Conservation (phyloP, 2,329 filamentous ascomycete species). For the Pezicula radicicola region DNA sequence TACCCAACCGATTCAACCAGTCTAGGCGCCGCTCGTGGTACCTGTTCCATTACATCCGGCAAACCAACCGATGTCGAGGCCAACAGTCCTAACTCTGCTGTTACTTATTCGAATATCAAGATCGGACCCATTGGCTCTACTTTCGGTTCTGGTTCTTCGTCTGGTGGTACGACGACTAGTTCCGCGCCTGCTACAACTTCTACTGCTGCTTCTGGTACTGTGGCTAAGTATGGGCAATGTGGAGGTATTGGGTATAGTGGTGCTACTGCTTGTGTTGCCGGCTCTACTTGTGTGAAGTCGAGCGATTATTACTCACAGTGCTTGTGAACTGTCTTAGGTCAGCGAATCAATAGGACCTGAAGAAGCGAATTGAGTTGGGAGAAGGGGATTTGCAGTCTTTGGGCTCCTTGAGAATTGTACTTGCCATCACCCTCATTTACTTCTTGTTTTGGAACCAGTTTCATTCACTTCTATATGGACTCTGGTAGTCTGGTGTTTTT, state of each 20-base stretch:
- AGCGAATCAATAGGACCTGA: too few relatives aligned
- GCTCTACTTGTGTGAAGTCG: slow-evolving; percentile 9
- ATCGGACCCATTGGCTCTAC: slow-evolving; percentile 28
- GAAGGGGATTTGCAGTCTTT: too few relatives aligned
- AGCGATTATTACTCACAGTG: slow-evolving; percentile 7
- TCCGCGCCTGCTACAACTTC: neutral
- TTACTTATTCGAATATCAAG: slow-evolving; percentile 33
- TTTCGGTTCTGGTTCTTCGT: slow-evolving; percentile 8
- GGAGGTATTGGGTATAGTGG: slow-evolving; percentile 14
- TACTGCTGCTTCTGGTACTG: neutral
- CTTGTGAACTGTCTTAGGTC: neutral
- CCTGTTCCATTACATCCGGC: slow-evolving; percentile 50
- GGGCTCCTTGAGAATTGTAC: too few relatives aligned
- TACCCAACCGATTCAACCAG: slow-evolving; percentile 49
- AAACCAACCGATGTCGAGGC: slow-evolving; percentile 47
- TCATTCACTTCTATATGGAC: too few relatives aligned
- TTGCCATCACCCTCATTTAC: too few relatives aligned
- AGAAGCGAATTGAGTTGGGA: too few relatives aligned
- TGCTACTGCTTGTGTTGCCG: slow-evolving; percentile 7
- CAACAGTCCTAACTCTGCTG: slow-evolving; percentile 39
- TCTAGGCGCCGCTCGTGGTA: slow-evolving; percentile 51
- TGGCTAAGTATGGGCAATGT: slow-evolving; percentile 14
- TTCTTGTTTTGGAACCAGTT: too few relatives aligned
- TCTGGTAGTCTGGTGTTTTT: too few relatives aligned
- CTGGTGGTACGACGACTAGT: neutral